Base-by-base conservation (phyloP, 371 early-diverging fungal genomes). In the Mucor racemosus region DNA sequence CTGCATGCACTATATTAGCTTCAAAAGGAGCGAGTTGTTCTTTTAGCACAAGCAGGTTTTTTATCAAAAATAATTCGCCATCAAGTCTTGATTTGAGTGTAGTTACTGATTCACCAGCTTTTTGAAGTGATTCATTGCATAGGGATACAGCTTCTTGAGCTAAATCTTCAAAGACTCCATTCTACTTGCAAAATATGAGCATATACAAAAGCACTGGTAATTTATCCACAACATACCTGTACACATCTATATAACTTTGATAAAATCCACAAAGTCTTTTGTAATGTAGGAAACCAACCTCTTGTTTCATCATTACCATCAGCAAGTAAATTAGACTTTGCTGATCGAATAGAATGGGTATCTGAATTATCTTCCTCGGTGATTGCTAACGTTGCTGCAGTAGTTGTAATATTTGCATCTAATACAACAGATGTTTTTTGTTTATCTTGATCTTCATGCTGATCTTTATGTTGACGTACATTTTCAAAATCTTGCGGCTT, bases 211-310 rank as follows among this genome's bases (percentile, higher is more conserved):
- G 14, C 15, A 46, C 3, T 44, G 17, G 15, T 38, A 7, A 1
- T 5, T 11, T 38, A 5, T 11, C 42, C 42, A 41, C 5, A 4
- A 8, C 17, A 6, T 62, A 91, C 91, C 68, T 90, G 89, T 10
- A 94, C 87, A 58, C 87, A 85, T 35, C 84, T 86, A 67, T 93
- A 93, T 17, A 94, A 79, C 75, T 92, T 93, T n/a, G 91, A 87
- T 21, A 94, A 74, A 21, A 94, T 73, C 85, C 91, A 92, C 10
- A 94, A 78, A 5, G 94, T 91, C 67, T 88, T 86, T 69, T 92
- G 92, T 21, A 94, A 74, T 0, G 93, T 91, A 4, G 94, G 94
- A 65, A 84, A 94, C 92, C 93, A 93, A 19, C 91, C 91, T 31
- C 85, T 86, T 19, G 78, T 74, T 60, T 72, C 67, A n/a, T 86